Evolutionary conservation across 164 flowering plant species (phyloP).

Genomic region (Nelumbo lutea): DNA sequence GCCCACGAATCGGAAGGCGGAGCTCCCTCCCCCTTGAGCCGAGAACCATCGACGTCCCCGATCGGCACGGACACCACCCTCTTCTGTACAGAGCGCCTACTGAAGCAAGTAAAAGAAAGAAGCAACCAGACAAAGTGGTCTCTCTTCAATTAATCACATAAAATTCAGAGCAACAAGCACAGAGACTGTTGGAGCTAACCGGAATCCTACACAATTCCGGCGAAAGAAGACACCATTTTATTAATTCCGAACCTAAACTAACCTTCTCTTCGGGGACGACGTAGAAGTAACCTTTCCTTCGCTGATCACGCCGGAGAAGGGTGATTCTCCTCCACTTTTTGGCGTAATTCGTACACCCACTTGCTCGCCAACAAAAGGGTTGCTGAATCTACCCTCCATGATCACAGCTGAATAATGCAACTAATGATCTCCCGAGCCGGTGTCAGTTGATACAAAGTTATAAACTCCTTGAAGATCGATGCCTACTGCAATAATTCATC

Average conservation of each 20-base stretch:
- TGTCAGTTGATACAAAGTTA: not conserved
- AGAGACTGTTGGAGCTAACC: not conserved
- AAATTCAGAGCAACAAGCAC: not conserved
- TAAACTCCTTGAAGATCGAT: not conserved
- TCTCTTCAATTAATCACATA: not conserved
- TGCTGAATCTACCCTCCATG: slow-evolving; percentile 46
- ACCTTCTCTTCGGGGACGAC: slow-evolving; percentile 60
- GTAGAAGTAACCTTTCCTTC: slow-evolving; percentile 30
- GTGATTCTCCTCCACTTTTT: slow-evolving; percentile 33
- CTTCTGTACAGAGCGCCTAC: slow-evolving; percentile 53
- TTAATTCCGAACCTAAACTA: not conserved
- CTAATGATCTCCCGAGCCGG: not conserved
- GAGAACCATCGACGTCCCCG: slow-evolving; percentile 52
- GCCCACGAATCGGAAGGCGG: slow-evolving; percentile 92
- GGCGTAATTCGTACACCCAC: slow-evolving; percentile 30
- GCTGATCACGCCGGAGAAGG: slow-evolving; percentile 19
- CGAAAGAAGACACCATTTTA: not conserved
- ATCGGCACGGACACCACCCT: slow-evolving; percentile 75
- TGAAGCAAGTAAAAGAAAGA: slow-evolving; percentile 12
- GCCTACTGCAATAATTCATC: not conserved
- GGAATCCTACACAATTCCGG: slow-evolving; percentile 9
- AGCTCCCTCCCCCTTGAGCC: slow-evolving; percentile 54
- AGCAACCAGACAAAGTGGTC: not conserved
- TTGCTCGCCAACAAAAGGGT: slow-evolving; percentile 27
- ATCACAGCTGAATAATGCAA: not conserved